A percentile compares a stretch with the other conserved stretches of the same genome.
Evolutionary conservation across 2,329 filamentous ascomycete species (phyloP).

Genomic region (Aspergillus sp.): DNA sequence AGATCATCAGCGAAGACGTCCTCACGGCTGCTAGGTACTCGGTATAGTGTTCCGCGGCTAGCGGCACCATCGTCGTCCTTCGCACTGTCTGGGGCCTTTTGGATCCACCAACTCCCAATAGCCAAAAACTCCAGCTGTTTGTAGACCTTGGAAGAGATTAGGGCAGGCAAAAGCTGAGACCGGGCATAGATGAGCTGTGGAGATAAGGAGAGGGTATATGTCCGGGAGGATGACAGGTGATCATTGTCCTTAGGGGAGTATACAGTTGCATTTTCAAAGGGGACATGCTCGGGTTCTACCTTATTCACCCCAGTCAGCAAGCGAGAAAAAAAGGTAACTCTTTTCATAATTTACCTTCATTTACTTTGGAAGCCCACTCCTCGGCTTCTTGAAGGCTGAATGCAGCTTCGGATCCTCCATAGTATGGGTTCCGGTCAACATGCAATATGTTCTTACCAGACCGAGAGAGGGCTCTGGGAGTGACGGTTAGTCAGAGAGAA

Average conservation of each 20-base stretch:
- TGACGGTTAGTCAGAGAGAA: constrained; percentile 50
- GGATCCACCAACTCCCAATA: constrained; percentile 89
- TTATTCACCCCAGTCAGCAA: constrained; percentile 23
- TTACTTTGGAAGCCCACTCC: constrained; percentile 61
- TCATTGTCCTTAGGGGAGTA: constrained; percentile 16
- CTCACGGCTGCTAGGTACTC: constrained; percentile 84
- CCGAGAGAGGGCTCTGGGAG: constrained; percentile 79
- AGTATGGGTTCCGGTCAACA: constrained; percentile 82
- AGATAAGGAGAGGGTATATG: constrained; percentile 79
- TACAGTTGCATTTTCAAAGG: constrained; percentile 41
- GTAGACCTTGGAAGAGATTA: constrained; percentile 87
- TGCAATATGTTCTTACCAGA: constrained; percentile 90
- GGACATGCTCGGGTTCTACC: constrained; percentile 31
- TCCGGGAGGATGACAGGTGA: constrained; percentile 55
- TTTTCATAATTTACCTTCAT: constrained; percentile 31
- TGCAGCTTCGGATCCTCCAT: constrained; percentile 81
- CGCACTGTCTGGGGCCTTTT: constrained; percentile 29
- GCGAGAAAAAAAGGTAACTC: constrained; percentile 1
- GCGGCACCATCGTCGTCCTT: constrained; percentile 5
- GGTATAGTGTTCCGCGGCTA: constrained; percentile 48
- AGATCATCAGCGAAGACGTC: constrained; percentile 79
- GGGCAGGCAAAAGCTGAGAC: constrained; percentile 70
- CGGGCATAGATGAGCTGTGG: constrained; percentile 84
- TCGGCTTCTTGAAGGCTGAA: constrained; percentile 80
- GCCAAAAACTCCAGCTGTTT: constrained; percentile 90